Conservation (phyloP, 1,284 basidiomycete genomes). For the Meira miltonrushii region DNA sequence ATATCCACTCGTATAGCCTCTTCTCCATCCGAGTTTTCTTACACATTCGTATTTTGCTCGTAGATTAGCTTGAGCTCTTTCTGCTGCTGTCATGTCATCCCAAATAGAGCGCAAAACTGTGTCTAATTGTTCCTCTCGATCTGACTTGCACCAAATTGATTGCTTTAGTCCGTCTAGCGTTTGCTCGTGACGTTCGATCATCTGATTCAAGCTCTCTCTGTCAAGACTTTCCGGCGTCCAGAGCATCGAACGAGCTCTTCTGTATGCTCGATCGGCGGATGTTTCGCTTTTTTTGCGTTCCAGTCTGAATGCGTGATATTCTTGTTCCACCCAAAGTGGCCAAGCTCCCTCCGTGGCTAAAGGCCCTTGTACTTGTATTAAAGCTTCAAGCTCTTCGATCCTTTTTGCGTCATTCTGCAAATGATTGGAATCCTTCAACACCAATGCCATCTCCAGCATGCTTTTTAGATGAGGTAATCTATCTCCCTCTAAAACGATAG, state of each 20-base stretch:
- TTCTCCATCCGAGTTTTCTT: slow-evolving; percentile 45
- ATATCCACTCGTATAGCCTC: slow-evolving; percentile 46
- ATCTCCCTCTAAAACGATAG: too few relatives aligned
- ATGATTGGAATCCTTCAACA: neutral
- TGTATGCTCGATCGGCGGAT: too few relatives aligned
- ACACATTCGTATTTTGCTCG: slow-evolving; percentile 20
- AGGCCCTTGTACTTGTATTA: neutral
- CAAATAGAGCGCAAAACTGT: neutral
- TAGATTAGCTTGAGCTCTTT: slow-evolving; percentile 9
- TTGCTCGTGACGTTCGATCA: too few relatives aligned
- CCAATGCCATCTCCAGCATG: neutral
- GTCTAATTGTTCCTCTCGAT: neutral
- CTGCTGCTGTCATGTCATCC: slow-evolving; percentile 14
- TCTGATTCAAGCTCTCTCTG: too few relatives aligned
- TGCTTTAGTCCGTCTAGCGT: too few relatives aligned
- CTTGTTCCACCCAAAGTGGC: too few relatives aligned
- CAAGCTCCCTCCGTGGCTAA: neutral
- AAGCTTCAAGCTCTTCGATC: neutral
- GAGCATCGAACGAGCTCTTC: too few relatives aligned
- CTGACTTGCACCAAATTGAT: too few relatives aligned
- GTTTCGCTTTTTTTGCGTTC: too few relatives aligned
- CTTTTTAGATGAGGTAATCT: too few relatives aligned
- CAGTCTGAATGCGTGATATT: too few relatives aligned
- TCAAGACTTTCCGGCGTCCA: too few relatives aligned
- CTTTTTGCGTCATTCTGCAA: neutral